Evolutionary conservation across 2,329 filamentous ascomycete genomes (phyloP).

Genomic region (Colletotrichum tabaci): DNA sequence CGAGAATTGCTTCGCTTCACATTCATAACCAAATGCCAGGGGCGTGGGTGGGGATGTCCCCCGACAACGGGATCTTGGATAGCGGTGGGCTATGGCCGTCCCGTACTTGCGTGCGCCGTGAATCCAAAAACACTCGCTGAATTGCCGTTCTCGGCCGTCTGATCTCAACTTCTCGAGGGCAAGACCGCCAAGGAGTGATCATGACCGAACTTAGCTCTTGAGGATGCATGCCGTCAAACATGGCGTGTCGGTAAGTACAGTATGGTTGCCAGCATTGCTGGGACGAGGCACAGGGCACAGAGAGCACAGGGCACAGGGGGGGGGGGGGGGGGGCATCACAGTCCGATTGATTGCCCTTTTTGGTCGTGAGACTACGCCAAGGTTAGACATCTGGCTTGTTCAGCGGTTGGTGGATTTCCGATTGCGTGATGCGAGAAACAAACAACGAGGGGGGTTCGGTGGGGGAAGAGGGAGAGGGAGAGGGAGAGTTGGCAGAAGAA

Average conservation of each 20-base stretch:
- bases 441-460: background rate
- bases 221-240: slow-evolving; percentile 5
- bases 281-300: slow-evolving; percentile 30
- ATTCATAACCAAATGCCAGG: too few species aligned
- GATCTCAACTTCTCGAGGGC: background rate
- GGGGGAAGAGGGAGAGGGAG: too few species aligned
- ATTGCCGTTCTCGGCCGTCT: slow-evolving; percentile 18
- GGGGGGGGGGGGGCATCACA: background rate
- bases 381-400: slow-evolving; percentile 1
- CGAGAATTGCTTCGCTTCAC: too few species aligned
- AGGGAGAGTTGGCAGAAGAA: background rate
- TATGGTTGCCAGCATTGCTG: background rate
- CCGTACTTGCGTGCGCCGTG: background rate
- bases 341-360: background rate
- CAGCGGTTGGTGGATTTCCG: background rate
- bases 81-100: background rate
- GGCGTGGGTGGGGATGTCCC: too few species aligned
- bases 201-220: background rate
- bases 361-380: slow-evolving; percentile 15
- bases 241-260: slow-evolving; percentile 9
- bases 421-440: background rate
- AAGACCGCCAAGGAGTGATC: background rate
- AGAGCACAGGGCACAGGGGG: background rate
- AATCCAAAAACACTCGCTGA: background rate
- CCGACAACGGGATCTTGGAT: slow-evolving; percentile 19